A percentile compares a stretch with the other conserved stretches of the same genome.
phyloP scores from a whole-genome alignment of 768 basidiomycete genomes.

The Erythrobasidium yunnanense region DNA sequence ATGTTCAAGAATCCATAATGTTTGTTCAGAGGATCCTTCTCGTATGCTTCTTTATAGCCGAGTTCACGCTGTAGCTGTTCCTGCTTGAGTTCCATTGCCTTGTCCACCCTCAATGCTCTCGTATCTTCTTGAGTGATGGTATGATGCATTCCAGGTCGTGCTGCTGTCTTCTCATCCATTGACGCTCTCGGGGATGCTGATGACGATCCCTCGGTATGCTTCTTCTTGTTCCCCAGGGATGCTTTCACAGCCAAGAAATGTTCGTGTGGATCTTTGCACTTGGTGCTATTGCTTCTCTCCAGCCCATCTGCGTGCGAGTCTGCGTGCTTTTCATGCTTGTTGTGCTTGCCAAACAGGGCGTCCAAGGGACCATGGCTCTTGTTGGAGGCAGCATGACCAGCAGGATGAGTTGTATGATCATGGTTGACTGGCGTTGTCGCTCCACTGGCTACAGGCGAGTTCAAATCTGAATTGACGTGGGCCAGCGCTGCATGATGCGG shows the following conservation, averaged over 20 bases:
- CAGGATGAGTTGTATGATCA: background rate
- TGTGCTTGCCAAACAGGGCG: no score
- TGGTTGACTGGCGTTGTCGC: background rate
- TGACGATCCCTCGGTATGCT: no score
- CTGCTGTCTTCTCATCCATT: no score
- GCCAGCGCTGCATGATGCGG: background rate
- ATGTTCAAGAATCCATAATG: conserved; percentile 87
- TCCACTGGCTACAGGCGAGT: background rate
- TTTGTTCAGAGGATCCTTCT: conserved; percentile 50
- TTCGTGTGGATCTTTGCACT: conserved; percentile 18
- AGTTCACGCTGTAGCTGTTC: conserved; percentile 6
- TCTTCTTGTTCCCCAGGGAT: background rate
- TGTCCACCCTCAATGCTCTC: conserved; percentile 12
- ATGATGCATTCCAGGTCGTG: conserved; percentile 3
- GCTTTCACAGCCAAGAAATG: conserved; percentile 17
- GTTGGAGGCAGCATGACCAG: no score
- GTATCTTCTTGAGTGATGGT: conserved; percentile 10
- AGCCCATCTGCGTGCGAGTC: background rate
- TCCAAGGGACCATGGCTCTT: no score
- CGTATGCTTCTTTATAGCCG: conserved; percentile 16
- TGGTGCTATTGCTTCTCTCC: background rate
- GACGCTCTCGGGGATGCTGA: no score
- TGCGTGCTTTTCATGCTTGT: background rate
- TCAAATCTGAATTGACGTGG: background rate
- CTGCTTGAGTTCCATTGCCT: background rate